A percentile compares a stretch with the other conserved stretches of the same genome.
Evolutionary conservation across 2,329 filamentous ascomycete species (phyloP).

Genomic region (Aspergillus novofumigatus): DNA sequence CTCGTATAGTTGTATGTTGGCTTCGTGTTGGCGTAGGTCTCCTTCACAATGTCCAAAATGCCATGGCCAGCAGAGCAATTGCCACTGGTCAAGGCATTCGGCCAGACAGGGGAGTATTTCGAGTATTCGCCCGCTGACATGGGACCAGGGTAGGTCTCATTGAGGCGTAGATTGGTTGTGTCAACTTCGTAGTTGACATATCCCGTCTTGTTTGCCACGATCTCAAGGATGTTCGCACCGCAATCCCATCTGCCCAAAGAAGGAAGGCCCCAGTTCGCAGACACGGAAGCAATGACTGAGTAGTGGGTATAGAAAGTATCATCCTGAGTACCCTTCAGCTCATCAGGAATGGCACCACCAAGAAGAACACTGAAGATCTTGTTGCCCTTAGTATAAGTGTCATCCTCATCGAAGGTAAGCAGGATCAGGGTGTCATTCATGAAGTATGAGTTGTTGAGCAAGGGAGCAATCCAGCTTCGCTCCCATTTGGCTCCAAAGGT

Average conservation of each 20-base stretch:
- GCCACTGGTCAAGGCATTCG: slow-evolving; percentile 24
- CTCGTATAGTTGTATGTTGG: slow-evolving; percentile 34
- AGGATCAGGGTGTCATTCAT: slow-evolving; percentile 74
- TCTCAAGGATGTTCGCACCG: slow-evolving; percentile 63
- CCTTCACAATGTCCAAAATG: slow-evolving; percentile 31
- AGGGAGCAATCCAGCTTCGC: slow-evolving; percentile 63
- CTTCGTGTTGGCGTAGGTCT: slow-evolving; percentile 24
- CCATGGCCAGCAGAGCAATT: slow-evolving; percentile 34
- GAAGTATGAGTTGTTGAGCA: slow-evolving; percentile 66
- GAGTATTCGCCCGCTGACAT: slow-evolving; percentile 25
- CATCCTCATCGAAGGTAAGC: slow-evolving; percentile 79
- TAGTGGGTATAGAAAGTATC: slow-evolving; percentile 69
- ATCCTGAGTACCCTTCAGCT: slow-evolving; percentile 65
- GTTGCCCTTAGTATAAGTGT: slow-evolving; percentile 65
- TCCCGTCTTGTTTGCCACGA: slow-evolving; percentile 59
- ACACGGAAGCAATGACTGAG: slow-evolving; percentile 63
- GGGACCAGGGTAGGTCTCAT: slow-evolving; percentile 52
- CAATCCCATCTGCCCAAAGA: slow-evolving; percentile 70
- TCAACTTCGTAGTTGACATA: slow-evolving; percentile 47
- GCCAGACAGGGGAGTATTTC: slow-evolving; percentile 26
- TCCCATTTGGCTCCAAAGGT: slow-evolving; percentile 67
- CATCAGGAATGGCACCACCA: slow-evolving; percentile 64
- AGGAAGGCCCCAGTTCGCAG: slow-evolving; percentile 66
- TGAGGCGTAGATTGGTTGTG: slow-evolving; percentile 45
- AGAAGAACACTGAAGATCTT: slow-evolving; percentile 66